Base-by-base conservation (phyloP, 768 basidiomycete species). In the Plicaturopsis crispa region DNA sequence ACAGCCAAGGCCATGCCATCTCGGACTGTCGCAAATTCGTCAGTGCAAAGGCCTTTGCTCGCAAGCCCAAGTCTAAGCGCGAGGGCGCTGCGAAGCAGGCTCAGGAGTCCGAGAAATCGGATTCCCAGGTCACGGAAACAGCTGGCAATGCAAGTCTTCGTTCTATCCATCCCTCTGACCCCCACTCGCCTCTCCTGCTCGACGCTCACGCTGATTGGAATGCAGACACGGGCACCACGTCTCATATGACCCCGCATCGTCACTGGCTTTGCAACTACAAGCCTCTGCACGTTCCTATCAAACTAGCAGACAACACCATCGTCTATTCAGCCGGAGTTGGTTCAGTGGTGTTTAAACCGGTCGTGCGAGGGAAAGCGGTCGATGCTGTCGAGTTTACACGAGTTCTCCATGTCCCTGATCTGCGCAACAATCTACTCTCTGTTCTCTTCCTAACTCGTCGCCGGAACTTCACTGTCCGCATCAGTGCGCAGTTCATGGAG, bases 181-280 rank as follows among this genome's bases (percentile, higher is more conserved):
- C 35, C 5, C 40, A 30, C 11, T 28, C 18, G 12, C 35, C 23
- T 12, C 14, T 28, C 16, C 22, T 26, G 17, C 23, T 40, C 17
- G 7, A 41, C 32, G 40, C 34, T 14, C 12, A 41, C 16, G 40
- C 20, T 30, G 36, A 51, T 33, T 59, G 56, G 54, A 59, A 48
- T 35, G 40, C 46, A 38, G 57, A 61, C 47, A 57, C 54, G 46
- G 59, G 56, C 21, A 55, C 57, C 44, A 54, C 59, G 42, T 45
- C 50, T 41, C 52, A 59, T 50, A 62, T 61, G 59, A 56, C 55
- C 3, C 53, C 59, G 12, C 54, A 61, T 43, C 43, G 49, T 4
- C 35, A 53, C 28, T 60, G 53, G 56, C 51, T 61, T 39, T 36
- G 28, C 13, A 40, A 41, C n/a, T 50, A 49, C 40, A 23, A 12